Conservation (phyloP, 2,329 filamentous ascomycete genomes). For the Rhynchosporium secalis region DNA sequence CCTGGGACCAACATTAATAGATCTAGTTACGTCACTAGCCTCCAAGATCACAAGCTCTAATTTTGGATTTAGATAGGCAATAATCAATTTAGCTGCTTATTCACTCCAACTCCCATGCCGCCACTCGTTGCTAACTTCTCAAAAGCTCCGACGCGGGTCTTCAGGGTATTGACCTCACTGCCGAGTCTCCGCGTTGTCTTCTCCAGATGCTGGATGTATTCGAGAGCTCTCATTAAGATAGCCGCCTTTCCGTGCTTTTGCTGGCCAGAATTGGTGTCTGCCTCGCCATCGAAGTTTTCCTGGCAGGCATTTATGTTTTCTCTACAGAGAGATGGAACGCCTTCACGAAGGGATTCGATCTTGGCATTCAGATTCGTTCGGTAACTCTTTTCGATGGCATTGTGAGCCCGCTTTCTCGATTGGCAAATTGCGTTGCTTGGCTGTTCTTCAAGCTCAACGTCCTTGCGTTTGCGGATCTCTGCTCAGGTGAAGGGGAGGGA, state of each 20-base stretch:
- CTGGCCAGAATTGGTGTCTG: conserved; percentile 15
- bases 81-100: too few relatives aligned
- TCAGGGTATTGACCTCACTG: conserved; percentile 20
- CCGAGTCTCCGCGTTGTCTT: conserved; percentile 22
- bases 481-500: conserved; percentile 18
- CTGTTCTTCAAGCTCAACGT: conserved; percentile 14
- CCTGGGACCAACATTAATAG: too few relatives aligned
- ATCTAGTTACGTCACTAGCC: too few relatives aligned
- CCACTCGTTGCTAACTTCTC: conserved; percentile 25
- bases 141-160: conserved; percentile 24
- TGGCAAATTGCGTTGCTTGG: conserved; percentile 16
- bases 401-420: conserved; percentile 25
- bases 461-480: conserved; percentile 18
- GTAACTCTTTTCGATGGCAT: conserved; percentile 28
- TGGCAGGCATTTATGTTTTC: background rate
- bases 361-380: conserved; percentile 32
- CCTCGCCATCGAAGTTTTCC: conserved; percentile 16
- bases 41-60: too few relatives aligned
- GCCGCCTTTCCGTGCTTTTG: conserved; percentile 32
- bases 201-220: conserved; percentile 32
- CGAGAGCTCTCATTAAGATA: conserved; percentile 28
- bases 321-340: conserved; percentile 20
- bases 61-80: too few relatives aligned
- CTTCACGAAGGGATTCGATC: conserved; percentile 24
- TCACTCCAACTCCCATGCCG: too few relatives aligned